These are phyloP conservation scores for Rhinocladiella similis DNA, from an alignment of 2,329 filamentous ascomycete genomes.

Conservation along the genomic window DNA sequence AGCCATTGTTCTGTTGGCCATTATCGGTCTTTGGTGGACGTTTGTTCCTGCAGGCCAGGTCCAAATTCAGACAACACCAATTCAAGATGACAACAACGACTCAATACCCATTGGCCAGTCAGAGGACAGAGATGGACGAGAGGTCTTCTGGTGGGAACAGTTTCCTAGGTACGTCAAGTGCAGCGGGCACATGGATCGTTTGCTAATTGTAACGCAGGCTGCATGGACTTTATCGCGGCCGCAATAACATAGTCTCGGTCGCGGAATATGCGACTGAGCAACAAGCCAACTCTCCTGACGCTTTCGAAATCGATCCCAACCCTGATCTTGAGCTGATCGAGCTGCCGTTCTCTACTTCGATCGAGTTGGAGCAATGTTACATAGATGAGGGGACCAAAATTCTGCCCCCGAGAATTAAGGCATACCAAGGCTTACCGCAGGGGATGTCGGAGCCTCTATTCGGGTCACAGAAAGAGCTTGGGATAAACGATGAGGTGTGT, in stretches of 20 bases:
- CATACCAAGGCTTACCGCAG: slow-evolving; percentile 27
- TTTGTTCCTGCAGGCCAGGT: background rate
- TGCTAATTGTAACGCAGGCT: slow-evolving; percentile 8
- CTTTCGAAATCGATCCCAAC: slow-evolving; percentile 7
- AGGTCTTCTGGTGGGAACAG: slow-evolving; percentile 31
- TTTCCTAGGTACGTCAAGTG: slow-evolving; percentile 20
- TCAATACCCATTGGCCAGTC: slow-evolving; percentile 27
- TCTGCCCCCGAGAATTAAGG: slow-evolving; percentile 18
- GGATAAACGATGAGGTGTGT: slow-evolving; percentile 63
- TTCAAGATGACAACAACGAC: slow-evolving; percentile 9
- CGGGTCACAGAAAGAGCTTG: slow-evolving; percentile 62
- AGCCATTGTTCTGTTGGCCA: slow-evolving; percentile 15
- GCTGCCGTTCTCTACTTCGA: background rate
- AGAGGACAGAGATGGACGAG: slow-evolving; percentile 17
- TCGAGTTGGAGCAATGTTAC: slow-evolving; percentile 18
- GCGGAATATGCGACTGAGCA: slow-evolving; percentile 25
- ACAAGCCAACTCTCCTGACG: slow-evolving; percentile 9
- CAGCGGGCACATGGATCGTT: background rate
- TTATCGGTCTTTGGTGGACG: slow-evolving; percentile 15
- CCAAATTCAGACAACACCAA: background rate
- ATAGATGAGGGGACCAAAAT: slow-evolving; percentile 21
- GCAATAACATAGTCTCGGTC: slow-evolving; percentile 21
- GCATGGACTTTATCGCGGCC: slow-evolving; percentile 21
- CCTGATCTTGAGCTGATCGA: slow-evolving; percentile 9
- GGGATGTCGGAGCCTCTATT: slow-evolving; percentile 50